Base-by-base conservation (phyloP, 2,329 filamentous ascomycete genomes). In the Colletotrichum filicis region DNA sequence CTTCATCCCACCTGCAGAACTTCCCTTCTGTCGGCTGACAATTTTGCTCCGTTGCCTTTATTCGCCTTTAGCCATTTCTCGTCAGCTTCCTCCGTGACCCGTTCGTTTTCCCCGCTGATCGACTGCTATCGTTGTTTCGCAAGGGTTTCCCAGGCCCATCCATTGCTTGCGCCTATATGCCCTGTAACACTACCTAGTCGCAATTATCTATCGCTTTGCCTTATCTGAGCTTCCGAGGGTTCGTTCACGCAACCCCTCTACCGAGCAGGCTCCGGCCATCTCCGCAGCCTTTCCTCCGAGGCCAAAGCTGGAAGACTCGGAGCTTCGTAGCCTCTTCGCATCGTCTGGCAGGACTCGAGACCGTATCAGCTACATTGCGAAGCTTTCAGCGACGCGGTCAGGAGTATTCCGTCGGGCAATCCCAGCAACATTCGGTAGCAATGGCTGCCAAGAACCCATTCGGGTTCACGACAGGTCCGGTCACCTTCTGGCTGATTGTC, bases 401-500 rank as follows among this genome's bases (percentile, higher is more conserved):
- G 7, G 32, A 49, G 19, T n/a, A 19, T 6, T 24, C 26, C 11
- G 4, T 24, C 32, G 32, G 19, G 11, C 75, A 76, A 68, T 73
- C 70, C 74, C 76, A 60, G 14, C 49, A 53, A 26, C 28, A 53
- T 30, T 53, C 60, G 60, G 60, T 37, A 68, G 63, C 53, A 56
- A 77, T 77, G 76, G 73, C 70, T 73, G 71, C 56, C 60, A 67
- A 57, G 32, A 92, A 91, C 74, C 90, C 90, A 2, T 85, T 98
- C 79, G 92, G 92, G 73, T 99, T 98, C 83, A 91, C 91, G 74
- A 93, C 94, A 32, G 87, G 90, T 75, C 92, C 94, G 63, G 96
- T 98, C 71, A 95, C 94, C 46, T 87, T 98, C 80, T 92, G 95
- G 86, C 92, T 92, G 55, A 91, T 91, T 14, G 80, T 91, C 74